Conservation (phyloP, 2,329 filamentous ascomycete species). For the Pyrenochaeta sp. region DNA sequence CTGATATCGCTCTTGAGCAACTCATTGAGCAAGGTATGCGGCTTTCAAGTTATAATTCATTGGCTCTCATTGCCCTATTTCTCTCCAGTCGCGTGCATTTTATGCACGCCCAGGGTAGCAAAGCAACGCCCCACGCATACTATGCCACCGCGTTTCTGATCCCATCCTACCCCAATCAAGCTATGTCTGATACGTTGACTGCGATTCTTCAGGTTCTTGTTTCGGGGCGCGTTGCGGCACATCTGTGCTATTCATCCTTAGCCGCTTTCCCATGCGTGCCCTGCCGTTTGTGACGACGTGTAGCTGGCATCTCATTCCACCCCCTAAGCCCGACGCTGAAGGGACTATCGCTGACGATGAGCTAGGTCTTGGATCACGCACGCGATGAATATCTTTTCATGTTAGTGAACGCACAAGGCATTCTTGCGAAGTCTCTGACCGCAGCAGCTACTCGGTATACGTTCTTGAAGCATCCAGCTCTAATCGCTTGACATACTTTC, state of each 20-base stretch:
- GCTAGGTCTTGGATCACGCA: conserved; percentile 67
- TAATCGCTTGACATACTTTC: conserved; percentile 58
- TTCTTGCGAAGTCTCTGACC: conserved; percentile 65
- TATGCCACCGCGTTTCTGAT: conserved; percentile 32
- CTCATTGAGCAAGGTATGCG: conserved; percentile 68
- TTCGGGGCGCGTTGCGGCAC: not conserved
- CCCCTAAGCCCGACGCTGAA: not conserved
- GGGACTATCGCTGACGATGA: conserved; percentile 48
- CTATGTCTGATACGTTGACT: not conserved
- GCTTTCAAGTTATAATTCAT: conserved; percentile 15
- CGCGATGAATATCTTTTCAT: conserved; percentile 82
- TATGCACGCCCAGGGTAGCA: conserved; percentile 26
- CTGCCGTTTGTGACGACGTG: not conserved
- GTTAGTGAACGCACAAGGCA: conserved; percentile 54
- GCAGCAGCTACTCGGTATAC: conserved; percentile 63
- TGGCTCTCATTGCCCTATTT: conserved; percentile 25
- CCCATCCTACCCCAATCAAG: conserved; percentile 12
- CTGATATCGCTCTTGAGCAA: conserved; percentile 81
- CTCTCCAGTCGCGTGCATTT: conserved; percentile 17
- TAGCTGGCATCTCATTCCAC: not conserved
- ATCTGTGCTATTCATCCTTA: too few species aligned
- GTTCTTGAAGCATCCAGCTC: conserved; percentile 62
- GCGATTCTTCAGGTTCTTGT: not conserved
- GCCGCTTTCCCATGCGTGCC: not conserved
- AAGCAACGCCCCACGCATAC: conserved; percentile 17